Conservation (phyloP, 192 early-diverging fungal species). For the Linnemannia schmuckeri region DNA sequence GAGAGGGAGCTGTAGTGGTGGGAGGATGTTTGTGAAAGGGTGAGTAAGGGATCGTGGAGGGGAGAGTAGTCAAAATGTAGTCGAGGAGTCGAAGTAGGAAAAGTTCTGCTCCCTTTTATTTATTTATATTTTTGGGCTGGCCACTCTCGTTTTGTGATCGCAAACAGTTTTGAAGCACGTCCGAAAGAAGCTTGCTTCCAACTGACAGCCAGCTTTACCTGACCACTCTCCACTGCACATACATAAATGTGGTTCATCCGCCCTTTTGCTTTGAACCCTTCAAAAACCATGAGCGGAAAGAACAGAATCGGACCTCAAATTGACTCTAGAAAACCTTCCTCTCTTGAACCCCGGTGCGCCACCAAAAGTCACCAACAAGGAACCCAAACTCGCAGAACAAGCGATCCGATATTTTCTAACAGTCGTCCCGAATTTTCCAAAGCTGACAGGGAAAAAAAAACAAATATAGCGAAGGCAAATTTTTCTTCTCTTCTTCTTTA, state of each 20-base stretch:
- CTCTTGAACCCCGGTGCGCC: background rate
- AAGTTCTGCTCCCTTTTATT: no score
- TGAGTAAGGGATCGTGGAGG: background rate
- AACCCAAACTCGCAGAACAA: background rate
- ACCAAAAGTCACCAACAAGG: background rate
- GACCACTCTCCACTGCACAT: no score
- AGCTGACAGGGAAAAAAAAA: background rate
- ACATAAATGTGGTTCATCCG: no score
- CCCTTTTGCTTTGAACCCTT: no score
- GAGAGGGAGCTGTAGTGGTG: background rate
- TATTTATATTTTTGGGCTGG: background rate
- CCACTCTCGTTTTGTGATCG: background rate
- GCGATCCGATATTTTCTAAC: background rate
- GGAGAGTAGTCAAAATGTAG: background rate
- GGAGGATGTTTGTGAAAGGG: background rate
- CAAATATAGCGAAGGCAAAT: background rate
- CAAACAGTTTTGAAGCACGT: background rate
- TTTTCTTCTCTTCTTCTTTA: constrained; percentile 30
- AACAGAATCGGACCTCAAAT: no score
- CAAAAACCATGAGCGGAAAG: background rate
- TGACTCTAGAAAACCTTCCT: background rate
- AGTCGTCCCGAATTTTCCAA: background rate
- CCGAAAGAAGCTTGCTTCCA: background rate
- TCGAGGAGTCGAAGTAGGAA: background rate
- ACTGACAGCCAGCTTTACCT: no score